These are phyloP conservation scores for Leishmania amazonensis DNA, from an alignment of 208 protist genomes.

Conservation along the genomic window DNA sequence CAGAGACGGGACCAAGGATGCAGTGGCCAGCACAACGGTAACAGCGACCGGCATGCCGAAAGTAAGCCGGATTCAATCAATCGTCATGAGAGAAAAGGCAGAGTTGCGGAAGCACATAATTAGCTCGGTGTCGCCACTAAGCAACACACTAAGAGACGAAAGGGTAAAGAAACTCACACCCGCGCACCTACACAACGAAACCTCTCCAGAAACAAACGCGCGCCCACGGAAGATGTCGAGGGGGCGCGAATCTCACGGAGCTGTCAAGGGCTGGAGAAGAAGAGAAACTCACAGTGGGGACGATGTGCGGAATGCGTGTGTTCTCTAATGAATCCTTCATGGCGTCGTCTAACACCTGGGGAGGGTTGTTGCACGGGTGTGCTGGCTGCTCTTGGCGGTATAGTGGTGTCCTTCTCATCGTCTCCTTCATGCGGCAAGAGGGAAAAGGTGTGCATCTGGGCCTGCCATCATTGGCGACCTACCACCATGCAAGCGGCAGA, in stretches of 20 bases:
- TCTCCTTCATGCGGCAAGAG: background rate
- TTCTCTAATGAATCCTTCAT: background rate
- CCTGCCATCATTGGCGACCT: background rate
- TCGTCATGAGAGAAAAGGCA: background rate
- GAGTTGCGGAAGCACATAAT: background rate
- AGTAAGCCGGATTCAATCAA: background rate
- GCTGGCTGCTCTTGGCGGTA: background rate
- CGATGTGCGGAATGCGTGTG: background rate
- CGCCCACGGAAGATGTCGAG: background rate
- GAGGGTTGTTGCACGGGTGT: background rate
- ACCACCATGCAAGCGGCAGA: background rate
- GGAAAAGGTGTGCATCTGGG: background rate
- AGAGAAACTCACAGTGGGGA: background rate
- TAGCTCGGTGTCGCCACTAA: slow-evolving; percentile 1
- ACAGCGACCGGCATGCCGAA: background rate
- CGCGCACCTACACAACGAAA: background rate
- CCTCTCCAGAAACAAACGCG: background rate
- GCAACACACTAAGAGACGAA: background rate
- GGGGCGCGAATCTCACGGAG: background rate
- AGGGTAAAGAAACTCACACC: background rate
- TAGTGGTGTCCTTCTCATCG: background rate
- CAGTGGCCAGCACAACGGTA: background rate
- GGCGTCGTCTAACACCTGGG: background rate
- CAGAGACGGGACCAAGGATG: background rate
- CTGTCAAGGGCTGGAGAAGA: background rate